These are phyloP conservation scores for Trichoderma virens DNA, from an alignment of 495 filamentous ascomycete genomes.

Conservation along the genomic window DNA sequence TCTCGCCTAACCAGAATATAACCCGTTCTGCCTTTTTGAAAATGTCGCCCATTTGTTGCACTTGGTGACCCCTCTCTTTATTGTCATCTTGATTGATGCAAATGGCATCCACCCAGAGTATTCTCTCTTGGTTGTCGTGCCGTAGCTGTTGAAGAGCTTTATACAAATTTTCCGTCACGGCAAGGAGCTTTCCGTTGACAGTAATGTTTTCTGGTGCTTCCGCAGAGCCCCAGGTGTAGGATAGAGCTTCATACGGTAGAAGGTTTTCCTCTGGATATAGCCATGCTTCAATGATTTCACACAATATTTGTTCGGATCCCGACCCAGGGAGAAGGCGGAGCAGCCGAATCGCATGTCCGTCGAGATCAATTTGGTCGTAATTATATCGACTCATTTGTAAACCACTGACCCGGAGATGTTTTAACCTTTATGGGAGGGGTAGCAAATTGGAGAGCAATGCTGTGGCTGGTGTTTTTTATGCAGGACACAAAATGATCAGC, in stretches of 20 bases:
- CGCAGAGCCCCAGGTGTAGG: background rate
- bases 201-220: background rate
- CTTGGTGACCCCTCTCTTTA: background rate
- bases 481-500: no score
- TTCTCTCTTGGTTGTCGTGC: background rate
- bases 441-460: no score
- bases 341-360: background rate
- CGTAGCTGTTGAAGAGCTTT: background rate
- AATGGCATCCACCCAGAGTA: background rate
- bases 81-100: background rate
- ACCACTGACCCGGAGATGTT: no score
- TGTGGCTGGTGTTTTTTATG: no score
- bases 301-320: background rate
- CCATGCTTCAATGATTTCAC: background rate
- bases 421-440: no score
- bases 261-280: background rate
- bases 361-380: background rate
- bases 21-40: background rate
- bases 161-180: background rate
- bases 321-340: background rate
- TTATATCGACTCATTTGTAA: no score
- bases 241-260: background rate
- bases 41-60: background rate
- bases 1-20: background rate
- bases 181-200: background rate